Conservation (phyloP, 2,329 filamentous ascomycete genomes). For the Aspergillus caelatus region DNA sequence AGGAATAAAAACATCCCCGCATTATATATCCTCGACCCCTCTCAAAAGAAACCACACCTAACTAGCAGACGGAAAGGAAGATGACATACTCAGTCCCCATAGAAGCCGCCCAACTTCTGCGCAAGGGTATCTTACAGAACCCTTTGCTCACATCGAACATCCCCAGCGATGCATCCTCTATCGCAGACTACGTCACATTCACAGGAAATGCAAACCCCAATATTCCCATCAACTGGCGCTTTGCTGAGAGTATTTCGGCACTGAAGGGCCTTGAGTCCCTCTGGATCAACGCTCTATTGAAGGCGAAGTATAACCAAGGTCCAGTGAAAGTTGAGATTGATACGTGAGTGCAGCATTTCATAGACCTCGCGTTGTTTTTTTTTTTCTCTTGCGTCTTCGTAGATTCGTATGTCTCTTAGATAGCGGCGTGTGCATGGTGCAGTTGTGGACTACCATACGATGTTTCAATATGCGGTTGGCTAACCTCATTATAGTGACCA, state of each 20-base stretch:
- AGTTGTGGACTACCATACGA: neutral
- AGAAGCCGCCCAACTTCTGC: neutral
- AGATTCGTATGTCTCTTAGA: fast-evolving
- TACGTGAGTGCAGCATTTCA: slow-evolving; percentile 5
- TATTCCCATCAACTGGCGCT: slow-evolving; percentile 15
- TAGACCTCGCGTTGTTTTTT: neutral
- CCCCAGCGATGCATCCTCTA: neutral
- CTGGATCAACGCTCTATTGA: slow-evolving; percentile 3
- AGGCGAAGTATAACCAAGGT: slow-evolving; percentile 4
- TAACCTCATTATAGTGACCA: slow-evolving; percentile 1
- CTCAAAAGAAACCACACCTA: neutral
- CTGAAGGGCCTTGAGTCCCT: slow-evolving; percentile 12
- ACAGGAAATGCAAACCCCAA: slow-evolving; percentile 1
- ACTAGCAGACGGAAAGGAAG: fast-evolving
- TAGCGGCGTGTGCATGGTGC: neutral
- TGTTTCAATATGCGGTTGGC: neutral
- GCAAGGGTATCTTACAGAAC: neutral
- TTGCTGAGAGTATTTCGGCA: slow-evolving; percentile 16
- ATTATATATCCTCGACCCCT: neutral
- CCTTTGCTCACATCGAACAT: neutral
- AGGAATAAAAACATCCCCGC: neutral
- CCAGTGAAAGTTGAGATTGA: slow-evolving; percentile 9
- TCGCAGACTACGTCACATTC: neutral
- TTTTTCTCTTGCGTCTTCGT: no score
- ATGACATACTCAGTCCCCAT: neutral